Evolutionary conservation across 2,329 filamentous ascomycete genomes (phyloP).

Genomic region (Daldinia sp.): DNA sequence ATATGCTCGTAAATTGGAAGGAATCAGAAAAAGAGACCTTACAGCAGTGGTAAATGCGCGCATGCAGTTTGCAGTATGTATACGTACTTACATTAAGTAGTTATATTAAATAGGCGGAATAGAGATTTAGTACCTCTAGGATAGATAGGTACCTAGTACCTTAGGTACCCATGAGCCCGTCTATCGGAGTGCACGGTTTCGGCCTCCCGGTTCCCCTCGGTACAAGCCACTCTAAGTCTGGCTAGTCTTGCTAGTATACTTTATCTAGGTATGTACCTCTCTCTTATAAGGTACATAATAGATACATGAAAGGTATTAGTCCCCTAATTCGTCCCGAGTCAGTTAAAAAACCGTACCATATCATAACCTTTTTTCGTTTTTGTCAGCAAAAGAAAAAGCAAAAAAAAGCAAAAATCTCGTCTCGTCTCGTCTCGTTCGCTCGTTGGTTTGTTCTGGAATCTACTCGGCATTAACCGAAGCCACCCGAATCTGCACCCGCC

Average conservation of each 20-base stretch:
- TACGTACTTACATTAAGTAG: no score
- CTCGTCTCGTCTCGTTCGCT: not conserved
- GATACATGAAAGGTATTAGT: not conserved
- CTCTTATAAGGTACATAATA: not conserved
- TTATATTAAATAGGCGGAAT: not conserved
- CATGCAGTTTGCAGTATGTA: not conserved
- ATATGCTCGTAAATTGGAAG: not conserved
- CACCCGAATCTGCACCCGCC: slow-evolving; percentile 19
- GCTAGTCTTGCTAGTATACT: not conserved
- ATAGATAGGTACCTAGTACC: no score
- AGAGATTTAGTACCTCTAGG: not conserved
- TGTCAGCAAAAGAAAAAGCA: not conserved
- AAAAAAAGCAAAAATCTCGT: no score
- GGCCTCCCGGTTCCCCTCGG: slow-evolving; percentile 3
- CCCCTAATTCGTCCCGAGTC: not conserved
- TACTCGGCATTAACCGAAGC: slow-evolving; percentile 33
- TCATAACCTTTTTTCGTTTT: not conserved
- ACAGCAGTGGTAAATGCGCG: not conserved
- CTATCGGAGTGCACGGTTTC: not conserved
- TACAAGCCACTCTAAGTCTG: not conserved
- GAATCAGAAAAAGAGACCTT: no score
- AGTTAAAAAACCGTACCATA: not conserved
- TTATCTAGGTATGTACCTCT: not conserved
- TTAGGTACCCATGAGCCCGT: not conserved
- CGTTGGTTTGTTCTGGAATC: slow-evolving; percentile 27